These are phyloP conservation scores for Nannochloropsis gaditana DNA, from an alignment of 108 stramenopile species.

Conservation along the genomic window DNA sequence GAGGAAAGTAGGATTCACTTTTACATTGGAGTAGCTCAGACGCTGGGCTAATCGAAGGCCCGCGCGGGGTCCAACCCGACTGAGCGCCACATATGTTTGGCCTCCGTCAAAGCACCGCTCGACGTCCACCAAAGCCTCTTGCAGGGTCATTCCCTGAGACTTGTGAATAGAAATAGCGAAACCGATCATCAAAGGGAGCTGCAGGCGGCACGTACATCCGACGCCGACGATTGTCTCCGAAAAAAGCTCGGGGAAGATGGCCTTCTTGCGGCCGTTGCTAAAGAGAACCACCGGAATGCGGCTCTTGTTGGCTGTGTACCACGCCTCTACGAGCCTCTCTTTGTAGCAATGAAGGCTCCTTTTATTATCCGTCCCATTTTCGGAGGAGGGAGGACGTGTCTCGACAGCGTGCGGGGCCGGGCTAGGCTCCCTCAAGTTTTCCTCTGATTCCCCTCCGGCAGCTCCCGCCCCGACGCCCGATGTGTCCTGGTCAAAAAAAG, in stretches of 20 bases:
- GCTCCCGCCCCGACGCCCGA: neutral
- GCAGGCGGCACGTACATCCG: neutral
- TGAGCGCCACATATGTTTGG: neutral
- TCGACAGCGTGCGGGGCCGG: neutral
- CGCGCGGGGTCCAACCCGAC: neutral
- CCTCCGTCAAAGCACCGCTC: neutral
- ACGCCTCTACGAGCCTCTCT: neutral
- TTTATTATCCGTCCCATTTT: neutral
- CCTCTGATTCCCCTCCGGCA: neutral
- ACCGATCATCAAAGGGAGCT: slow-evolving; percentile 6
- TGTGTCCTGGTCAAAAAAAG: neutral
- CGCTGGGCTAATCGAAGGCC: neutral
- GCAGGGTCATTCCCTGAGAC: neutral
- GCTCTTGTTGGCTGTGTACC: neutral
- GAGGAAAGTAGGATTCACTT: neutral
- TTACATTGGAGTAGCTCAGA: neutral
- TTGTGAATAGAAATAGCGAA: slow-evolving; percentile 5
- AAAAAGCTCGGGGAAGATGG: neutral
- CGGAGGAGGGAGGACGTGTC: neutral
- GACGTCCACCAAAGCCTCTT: neutral
- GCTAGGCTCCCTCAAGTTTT: neutral
- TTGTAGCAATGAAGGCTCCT: neutral
- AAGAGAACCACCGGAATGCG: neutral
- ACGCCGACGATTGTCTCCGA: neutral
- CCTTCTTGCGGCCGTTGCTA: neutral